Evolutionary conservation across 2,329 filamentous ascomycete genomes (phyloP).

Genomic region (Phyllosticta capitalensis): DNA sequence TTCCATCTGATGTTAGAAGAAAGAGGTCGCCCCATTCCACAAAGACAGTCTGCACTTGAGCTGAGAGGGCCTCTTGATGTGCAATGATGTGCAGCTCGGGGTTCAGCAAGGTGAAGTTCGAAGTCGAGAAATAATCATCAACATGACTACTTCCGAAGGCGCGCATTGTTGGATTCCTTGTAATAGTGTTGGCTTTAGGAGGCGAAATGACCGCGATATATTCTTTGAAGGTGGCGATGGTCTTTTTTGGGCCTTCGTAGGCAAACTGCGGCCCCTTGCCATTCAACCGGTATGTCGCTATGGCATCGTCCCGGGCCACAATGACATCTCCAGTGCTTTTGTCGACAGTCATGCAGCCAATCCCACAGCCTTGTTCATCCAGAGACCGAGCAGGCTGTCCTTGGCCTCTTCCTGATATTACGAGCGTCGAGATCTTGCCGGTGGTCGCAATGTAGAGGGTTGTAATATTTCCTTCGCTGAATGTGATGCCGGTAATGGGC

Average conservation of each 20-base stretch:
- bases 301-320: constrained; percentile 87
- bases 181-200: constrained; percentile 47
- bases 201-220: constrained; percentile 84
- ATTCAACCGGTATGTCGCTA: constrained; percentile 83
- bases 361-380: constrained; percentile 79
- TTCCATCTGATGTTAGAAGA: constrained; percentile 83
- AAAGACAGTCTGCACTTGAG: constrained; percentile 70
- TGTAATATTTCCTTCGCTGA: constrained; percentile 54
- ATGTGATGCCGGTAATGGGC: constrained; percentile 84
- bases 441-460: constrained; percentile 91
- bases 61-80: constrained; percentile 75
- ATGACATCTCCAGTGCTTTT: constrained; percentile 72
- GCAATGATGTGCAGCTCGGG: constrained; percentile 83
- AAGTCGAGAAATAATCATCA: constrained; percentile 75
- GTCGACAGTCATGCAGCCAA: constrained; percentile 93
- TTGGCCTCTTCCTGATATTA: constrained; percentile 80
- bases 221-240: constrained; percentile 68
- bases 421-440: constrained; percentile 72
- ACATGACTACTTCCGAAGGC: constrained; percentile 64
- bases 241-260: constrained; percentile 82
- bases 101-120: constrained; percentile 84
- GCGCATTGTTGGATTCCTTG: constrained; percentile 53
- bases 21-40: constrained; percentile 87
- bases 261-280: constrained; percentile 81
- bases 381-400: constrained; percentile 79